Percentiles rank a stretch among this genome's conserved stretches.
Conservation (phyloP, 495 filamentous ascomycete species). For the Parachaetomium inaequale region DNA sequence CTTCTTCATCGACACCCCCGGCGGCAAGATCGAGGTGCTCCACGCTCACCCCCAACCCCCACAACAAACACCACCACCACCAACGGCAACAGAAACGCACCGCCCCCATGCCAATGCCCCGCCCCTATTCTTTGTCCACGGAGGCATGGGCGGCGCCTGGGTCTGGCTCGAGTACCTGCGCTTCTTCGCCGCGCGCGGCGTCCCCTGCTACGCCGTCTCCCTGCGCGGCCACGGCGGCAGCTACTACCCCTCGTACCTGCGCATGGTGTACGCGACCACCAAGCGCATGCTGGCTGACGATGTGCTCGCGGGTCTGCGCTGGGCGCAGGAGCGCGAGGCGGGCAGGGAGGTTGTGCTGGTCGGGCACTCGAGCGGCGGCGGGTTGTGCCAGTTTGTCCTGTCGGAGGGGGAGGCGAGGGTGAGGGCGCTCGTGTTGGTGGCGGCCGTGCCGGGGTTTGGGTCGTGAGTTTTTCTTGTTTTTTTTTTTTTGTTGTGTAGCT, state of each 20-base stretch:
- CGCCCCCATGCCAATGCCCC: conserved; percentile 7
- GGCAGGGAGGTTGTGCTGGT: conserved; percentile 41
- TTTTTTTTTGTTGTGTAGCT: background rate
- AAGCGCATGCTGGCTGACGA: conserved; percentile 43
- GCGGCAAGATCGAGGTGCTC: conserved; percentile 43
- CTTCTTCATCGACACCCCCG: conserved; percentile 34
- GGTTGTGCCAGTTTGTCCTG: conserved; percentile 45
- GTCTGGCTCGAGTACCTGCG: conserved; percentile 47
- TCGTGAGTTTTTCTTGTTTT: conserved; percentile 35
- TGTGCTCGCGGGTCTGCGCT: conserved; percentile 35
- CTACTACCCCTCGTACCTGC: conserved; percentile 41
- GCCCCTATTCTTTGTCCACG: conserved; percentile 44
- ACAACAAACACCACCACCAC: background rate
- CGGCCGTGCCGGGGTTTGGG: conserved; percentile 42
- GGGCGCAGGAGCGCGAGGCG: conserved; percentile 30
- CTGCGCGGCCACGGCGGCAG: conserved; percentile 49
- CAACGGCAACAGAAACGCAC: background rate
- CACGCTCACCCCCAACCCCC: conserved; percentile 23
- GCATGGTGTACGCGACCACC: conserved; percentile 37
- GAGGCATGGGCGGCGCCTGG: conserved; percentile 48
- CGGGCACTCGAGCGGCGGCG: conserved; percentile 48
- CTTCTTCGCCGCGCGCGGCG: conserved; percentile 37
- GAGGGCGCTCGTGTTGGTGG: conserved; percentile 39
- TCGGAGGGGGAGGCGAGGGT: conserved; percentile 36
- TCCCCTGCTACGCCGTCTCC: conserved; percentile 49